Evolutionary conservation across 2,329 filamentous ascomycete genomes (phyloP).

Genomic region (Botryotinia convoluta): DNA sequence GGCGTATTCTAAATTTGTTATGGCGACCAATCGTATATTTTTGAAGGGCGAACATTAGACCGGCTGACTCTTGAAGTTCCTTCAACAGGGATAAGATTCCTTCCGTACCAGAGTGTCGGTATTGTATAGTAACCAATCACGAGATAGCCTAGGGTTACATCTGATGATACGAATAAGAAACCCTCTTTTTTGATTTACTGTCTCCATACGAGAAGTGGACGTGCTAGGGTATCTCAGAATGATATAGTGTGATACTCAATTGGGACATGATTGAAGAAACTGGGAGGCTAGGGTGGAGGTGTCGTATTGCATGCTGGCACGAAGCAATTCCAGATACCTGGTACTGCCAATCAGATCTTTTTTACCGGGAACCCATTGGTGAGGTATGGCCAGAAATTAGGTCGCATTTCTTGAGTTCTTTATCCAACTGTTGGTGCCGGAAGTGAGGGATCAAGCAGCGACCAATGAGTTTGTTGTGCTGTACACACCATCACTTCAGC

Average conservation of each 20-base stretch:
- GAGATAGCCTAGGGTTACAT: background rate
- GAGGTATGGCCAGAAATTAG: background rate
- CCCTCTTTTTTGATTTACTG: background rate
- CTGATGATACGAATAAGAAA: background rate
- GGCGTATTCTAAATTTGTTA: background rate
- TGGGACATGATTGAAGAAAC: background rate
- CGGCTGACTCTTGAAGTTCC: background rate
- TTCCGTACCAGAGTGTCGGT: conserved; percentile 6
- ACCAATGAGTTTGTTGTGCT: background rate
- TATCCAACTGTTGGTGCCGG: background rate
- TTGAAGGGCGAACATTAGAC: background rate
- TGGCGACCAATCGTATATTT: conserved; percentile 1
- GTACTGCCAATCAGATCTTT: conserved; percentile 5
- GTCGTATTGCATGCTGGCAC: background rate
- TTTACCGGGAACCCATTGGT: background rate
- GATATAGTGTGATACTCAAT: background rate
- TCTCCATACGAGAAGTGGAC: background rate
- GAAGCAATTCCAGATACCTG: conserved; percentile 3
- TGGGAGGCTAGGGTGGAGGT: background rate
- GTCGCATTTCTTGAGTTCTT: background rate
- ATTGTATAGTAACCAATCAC: background rate
- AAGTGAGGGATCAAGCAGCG: background rate
- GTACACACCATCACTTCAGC: background rate
- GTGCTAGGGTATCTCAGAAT: background rate
- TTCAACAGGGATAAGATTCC: background rate